Evolutionary conservation across 2,329 filamentous ascomycete species (phyloP), one percentile per base, ranked within the genome.

Genomic region (Tolypocladium tropicale): DNA sequence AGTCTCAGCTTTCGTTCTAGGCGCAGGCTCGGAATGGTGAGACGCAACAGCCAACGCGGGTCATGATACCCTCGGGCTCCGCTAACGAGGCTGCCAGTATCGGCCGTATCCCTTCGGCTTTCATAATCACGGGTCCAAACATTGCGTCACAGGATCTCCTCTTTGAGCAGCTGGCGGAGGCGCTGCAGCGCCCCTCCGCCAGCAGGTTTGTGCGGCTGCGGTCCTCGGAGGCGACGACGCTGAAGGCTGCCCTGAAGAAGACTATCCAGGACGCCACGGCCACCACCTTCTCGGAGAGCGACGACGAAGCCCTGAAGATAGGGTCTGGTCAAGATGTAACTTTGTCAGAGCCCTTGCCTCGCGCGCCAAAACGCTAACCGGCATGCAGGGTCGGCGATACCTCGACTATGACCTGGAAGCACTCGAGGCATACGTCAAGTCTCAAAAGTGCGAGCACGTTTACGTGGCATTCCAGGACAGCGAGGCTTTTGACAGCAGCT

Each of bases 371-470:
- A 28, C n/a, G n/a, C 34, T 37, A 10, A 34, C 14, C 43, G 12
- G 25, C 21, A 37, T 49, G 36, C 62, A 85, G 77, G 83, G 81
- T 1, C 80, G 80, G 36, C 84, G 82, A 67, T 81, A 88, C 57
- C 78, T 93, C 2, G 86, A 89, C 63, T 94, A 93, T 67, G 90
- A 94, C 64, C 77, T 94, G 18, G 85, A 89, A 63, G 83, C 87
- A 28, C 70, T 94, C 33, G 74, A 84, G 58, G 77, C 81, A 30
- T 84, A 81, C 68, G 75, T 84, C 16, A 77, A 76, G 57, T 72
- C 76, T 10, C 78, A 79, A 39, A 68, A 71, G 28, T 78, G 78
- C 33, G 71, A 79, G 43, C 82, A 83, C 61, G 79, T 93, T 11
- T 79, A 90, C 53, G 75, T 95, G 52, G 83, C 86, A 0, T 84